phyloP scores from a whole-genome alignment of 1,284 basidiomycete species.

The Fistulina hepatica region DNA sequence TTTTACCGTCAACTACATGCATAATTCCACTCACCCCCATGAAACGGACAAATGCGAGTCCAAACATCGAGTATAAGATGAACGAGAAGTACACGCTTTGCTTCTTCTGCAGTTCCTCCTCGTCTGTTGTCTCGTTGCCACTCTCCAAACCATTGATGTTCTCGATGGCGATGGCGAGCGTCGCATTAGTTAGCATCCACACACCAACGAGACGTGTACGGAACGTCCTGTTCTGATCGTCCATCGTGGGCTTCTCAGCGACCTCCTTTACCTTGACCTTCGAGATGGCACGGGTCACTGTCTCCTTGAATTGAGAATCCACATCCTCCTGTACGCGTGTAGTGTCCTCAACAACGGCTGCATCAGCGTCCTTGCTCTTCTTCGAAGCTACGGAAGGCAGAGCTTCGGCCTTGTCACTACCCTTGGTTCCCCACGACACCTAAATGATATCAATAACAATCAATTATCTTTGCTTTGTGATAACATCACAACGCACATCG shows the following conservation, averaged over 20 bases:
- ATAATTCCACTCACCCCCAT: constrained; percentile 50
- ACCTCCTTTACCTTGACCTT: constrained; percentile 65
- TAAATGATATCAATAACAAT: constrained; percentile 20
- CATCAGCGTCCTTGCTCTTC: constrained; percentile 66
- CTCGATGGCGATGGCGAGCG: constrained; percentile 72
- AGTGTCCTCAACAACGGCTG: constrained; percentile 74
- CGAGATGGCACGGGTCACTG: constrained; percentile 85
- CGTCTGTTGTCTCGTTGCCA: constrained; percentile 24
- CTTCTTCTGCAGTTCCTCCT: constrained; percentile 42
- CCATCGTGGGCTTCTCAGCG: constrained; percentile 76
- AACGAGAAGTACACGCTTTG: constrained; percentile 76
- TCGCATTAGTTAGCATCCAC: constrained; percentile 83
- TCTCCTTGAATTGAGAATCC: constrained; percentile 89
- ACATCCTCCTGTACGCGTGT: constrained; percentile 78
- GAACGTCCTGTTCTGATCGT: constrained; percentile 92
- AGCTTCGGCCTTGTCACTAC: constrained; percentile 90
- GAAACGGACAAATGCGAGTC: constrained; percentile 72
- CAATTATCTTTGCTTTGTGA: too few relatives aligned
- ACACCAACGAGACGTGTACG: constrained; percentile 76
- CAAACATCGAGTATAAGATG: constrained; percentile 87
- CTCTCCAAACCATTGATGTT: constrained; percentile 70
- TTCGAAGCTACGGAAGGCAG: constrained; percentile 85
- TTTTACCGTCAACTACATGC: background rate
- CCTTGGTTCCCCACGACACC: constrained; percentile 93
- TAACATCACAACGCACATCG: constrained; percentile 43